phyloP scores from a whole-genome alignment of 2,329 filamentous ascomycete species.

The Fusarium secorum region DNA sequence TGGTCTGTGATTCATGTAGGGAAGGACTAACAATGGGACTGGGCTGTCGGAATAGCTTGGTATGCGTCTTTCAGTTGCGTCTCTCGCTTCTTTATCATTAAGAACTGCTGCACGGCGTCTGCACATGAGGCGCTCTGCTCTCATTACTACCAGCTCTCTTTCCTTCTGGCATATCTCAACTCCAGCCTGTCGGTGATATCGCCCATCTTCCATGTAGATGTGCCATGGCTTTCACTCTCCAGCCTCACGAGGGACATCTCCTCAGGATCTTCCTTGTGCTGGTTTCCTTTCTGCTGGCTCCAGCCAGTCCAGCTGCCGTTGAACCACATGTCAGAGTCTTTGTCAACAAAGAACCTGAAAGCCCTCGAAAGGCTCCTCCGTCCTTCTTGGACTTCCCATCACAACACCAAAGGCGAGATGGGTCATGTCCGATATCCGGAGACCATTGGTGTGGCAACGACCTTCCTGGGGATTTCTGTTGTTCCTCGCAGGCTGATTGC shows the following conservation, averaged over 20 bases:
- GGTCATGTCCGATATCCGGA: slow-evolving; percentile 29
- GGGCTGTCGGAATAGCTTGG: slow-evolving; percentile 8
- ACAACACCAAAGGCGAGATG: slow-evolving; percentile 22
- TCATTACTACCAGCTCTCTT: slow-evolving; percentile 19
- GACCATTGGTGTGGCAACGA: slow-evolving; percentile 31
- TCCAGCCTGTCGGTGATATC: slow-evolving; percentile 1
- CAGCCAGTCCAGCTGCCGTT: slow-evolving; percentile 25
- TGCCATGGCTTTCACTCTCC: slow-evolving; percentile 33
- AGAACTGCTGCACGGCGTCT: slow-evolving; percentile 32
- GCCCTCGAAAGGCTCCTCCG: background rate
- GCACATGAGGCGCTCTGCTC: slow-evolving; percentile 18
- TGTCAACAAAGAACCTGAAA: slow-evolving; percentile 14
- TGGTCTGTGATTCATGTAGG: slow-evolving; percentile 19
- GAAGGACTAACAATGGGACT: slow-evolving; percentile 25
- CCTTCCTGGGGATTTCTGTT: slow-evolving; percentile 37
- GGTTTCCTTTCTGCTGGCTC: slow-evolving; percentile 30
- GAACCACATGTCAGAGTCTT: slow-evolving; percentile 26
- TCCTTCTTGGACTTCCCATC: slow-evolving; percentile 13
- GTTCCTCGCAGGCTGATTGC: slow-evolving; percentile 26
- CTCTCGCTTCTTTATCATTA: slow-evolving; percentile 34
- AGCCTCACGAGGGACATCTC: slow-evolving; percentile 30
- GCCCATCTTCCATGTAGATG: slow-evolving; percentile 31
- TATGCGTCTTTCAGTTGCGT: slow-evolving; percentile 8
- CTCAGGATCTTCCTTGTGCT: slow-evolving; percentile 32
- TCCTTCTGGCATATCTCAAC: slow-evolving; percentile 2